These are phyloP conservation scores for Vicia villosa DNA, from an alignment of 306 rosid genomes.

Conservation along the genomic window DNA sequence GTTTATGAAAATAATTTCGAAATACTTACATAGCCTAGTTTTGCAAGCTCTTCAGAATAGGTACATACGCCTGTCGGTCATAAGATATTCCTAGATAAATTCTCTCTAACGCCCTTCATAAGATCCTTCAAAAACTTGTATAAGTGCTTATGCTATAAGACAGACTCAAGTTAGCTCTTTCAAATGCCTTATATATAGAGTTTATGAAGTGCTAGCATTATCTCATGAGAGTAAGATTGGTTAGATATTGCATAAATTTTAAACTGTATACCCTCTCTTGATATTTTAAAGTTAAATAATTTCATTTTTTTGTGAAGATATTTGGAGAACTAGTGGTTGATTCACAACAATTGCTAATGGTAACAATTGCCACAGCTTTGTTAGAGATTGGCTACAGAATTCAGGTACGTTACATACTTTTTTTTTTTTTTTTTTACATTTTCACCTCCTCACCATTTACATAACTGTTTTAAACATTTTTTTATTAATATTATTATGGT, in stretches of 20 bases:
- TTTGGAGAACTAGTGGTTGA: slow-evolving; percentile 78
- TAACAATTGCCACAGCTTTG: slow-evolving; percentile 78
- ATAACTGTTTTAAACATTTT: neutral
- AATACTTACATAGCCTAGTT: neutral
- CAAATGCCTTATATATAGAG: neutral
- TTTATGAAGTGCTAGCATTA: neutral
- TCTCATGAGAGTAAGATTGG: neutral
- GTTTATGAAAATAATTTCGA: neutral
- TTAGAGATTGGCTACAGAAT: slow-evolving; percentile 76
- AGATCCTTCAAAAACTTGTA: neutral
- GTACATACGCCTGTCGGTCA: neutral
- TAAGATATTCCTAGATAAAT: neutral
- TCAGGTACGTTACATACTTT: slow-evolving; percentile 52
- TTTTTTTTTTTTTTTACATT: slow-evolving; percentile 28
- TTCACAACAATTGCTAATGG: slow-evolving; percentile 82
- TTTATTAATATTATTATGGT: slow-evolving; percentile 5
- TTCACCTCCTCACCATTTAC: slow-evolving; percentile 21
- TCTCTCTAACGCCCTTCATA: neutral
- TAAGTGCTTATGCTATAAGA: neutral
- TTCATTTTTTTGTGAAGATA: slow-evolving; percentile 54
- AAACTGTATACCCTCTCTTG: no score
- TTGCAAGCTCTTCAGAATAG: neutral
- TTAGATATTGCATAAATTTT: no score
- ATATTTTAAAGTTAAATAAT: slow-evolving; percentile 11
- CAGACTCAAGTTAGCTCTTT: neutral